phyloP scores from a whole-genome alignment of 371 early-diverging fungal genomes.

The Saksenaea vasiformis region DNA sequence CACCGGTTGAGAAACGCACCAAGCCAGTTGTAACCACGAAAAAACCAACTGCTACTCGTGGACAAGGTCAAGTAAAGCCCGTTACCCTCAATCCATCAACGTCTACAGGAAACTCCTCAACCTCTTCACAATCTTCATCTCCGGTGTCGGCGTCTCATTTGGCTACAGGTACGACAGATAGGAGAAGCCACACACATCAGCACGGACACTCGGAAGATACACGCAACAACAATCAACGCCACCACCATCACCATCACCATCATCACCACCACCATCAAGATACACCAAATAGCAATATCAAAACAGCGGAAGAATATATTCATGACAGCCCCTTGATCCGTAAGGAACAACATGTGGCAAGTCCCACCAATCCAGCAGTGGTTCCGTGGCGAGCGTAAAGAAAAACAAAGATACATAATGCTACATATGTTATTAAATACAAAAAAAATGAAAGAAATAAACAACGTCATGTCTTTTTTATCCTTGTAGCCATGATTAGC shows the following conservation, averaged over 20 bases:
- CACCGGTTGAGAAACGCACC: constrained; percentile 5
- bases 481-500: too few relatives aligned
- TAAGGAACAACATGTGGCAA: not conserved
- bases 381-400: constrained; percentile 6
- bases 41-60: not conserved
- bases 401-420: not conserved
- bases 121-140: not conserved
- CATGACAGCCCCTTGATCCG: not conserved
- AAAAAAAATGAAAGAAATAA: not conserved
- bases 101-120: not conserved
- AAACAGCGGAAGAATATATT: not conserved
- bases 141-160: not conserved
- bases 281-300: not conserved
- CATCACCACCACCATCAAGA: constrained; percentile 2
- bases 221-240: not conserved
- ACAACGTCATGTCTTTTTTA: too few relatives aligned
- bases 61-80: not conserved
- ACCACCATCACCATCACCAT: not conserved
- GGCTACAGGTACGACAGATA: not conserved
- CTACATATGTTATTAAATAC: not conserved
- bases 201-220: not conserved
- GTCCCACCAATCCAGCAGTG: not conserved
- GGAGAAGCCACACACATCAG: not conserved
- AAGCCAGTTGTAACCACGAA: constrained; percentile 5
- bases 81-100: not conserved